phyloP scores from a whole-genome alignment of 768 basidiomycete species.

The Mycena metata region DNA sequence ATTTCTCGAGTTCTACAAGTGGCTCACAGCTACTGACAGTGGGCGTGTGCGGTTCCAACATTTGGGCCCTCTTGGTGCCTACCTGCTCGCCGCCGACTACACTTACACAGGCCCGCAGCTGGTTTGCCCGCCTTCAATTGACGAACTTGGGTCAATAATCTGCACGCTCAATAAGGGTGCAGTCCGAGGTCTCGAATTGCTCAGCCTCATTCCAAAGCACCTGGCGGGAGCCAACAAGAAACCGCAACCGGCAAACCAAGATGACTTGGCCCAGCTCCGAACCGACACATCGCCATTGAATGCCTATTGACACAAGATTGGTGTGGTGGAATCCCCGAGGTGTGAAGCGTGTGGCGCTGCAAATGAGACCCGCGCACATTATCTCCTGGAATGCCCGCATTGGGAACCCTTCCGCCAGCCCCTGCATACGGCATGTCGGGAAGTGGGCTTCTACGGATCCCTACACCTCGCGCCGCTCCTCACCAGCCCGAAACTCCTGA shows the following conservation, averaged over 20 bases:
- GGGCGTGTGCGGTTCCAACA: conserved; percentile 1
- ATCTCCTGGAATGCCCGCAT: too few relatives aligned
- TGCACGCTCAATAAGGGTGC: conserved; percentile 18
- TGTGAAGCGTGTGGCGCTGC: background rate
- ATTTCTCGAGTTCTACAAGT: background rate
- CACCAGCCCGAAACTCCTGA: too few relatives aligned
- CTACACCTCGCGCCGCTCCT: too few relatives aligned
- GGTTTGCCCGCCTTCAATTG: background rate
- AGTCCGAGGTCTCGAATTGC: conserved; percentile 1
- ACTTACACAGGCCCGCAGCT: conserved; percentile 12
- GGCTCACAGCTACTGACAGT: background rate
- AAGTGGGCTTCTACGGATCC: too few relatives aligned
- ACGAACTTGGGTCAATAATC: background rate
- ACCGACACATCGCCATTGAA: background rate
- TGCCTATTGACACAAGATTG: background rate
- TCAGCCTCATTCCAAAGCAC: conserved; percentile 9
- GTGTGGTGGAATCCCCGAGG: background rate
- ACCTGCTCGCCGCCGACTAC: conserved; percentile 23
- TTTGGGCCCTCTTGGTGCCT: conserved; percentile 5
- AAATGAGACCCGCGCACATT: too few relatives aligned
- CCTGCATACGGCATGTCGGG: too few relatives aligned
- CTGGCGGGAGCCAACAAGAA: too few relatives aligned
- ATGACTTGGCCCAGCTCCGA: background rate
- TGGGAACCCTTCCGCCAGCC: too few relatives aligned
- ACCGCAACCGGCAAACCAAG: too few relatives aligned